Percentiles rank a stretch among this genome's conserved stretches.
These are phyloP conservation scores for Lasiodiplodia citricola DNA, from an alignment of 2,329 filamentous ascomycete genomes.

Conservation along the genomic window DNA sequence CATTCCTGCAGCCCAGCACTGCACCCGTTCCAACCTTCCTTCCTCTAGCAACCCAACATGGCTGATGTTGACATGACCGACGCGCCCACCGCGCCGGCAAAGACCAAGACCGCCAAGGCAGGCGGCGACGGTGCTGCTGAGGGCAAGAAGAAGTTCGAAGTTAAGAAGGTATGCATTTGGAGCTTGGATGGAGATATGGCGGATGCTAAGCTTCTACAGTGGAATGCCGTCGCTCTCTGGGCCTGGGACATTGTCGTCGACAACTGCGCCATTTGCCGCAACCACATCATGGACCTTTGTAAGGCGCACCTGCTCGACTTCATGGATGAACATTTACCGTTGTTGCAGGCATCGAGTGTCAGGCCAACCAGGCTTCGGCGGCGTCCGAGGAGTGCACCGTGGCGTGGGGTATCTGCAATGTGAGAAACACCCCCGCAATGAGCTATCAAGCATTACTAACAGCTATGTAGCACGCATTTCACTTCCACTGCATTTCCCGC, in stretches of 20 bases:
- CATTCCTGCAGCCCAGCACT: slow-evolving; percentile 3
- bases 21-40: background rate
- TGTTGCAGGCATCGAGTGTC: slow-evolving; percentile 84
- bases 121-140: slow-evolving; percentile 51
- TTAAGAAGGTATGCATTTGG: slow-evolving; percentile 79
- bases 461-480: slow-evolving; percentile 83
- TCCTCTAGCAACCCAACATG: slow-evolving; percentile 60
- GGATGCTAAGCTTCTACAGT: slow-evolving; percentile 60
- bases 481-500: slow-evolving; percentile 99
- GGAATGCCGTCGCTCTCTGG: slow-evolving; percentile 98
- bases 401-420: slow-evolving; percentile 99
- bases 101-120: slow-evolving; percentile 59
- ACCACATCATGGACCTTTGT: slow-evolving; percentile 99
- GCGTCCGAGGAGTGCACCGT: slow-evolving; percentile 98
- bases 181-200: background rate
- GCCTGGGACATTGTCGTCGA: slow-evolving; percentile 99
- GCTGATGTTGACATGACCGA: slow-evolving; percentile 98
- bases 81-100: slow-evolving; percentile 60
- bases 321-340: slow-evolving; percentile 29
- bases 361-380: slow-evolving; percentile 96
- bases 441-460: background rate
- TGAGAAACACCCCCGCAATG: slow-evolving; percentile 56
- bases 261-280: slow-evolving; percentile 98
- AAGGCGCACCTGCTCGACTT: slow-evolving; percentile 41
- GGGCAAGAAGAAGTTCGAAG: slow-evolving; percentile 93